Percentiles rank a stretch among this genome's conserved stretches.
Conservation (phyloP, 164 flowering plant genomes). For the Sextonia rubra region DNA sequence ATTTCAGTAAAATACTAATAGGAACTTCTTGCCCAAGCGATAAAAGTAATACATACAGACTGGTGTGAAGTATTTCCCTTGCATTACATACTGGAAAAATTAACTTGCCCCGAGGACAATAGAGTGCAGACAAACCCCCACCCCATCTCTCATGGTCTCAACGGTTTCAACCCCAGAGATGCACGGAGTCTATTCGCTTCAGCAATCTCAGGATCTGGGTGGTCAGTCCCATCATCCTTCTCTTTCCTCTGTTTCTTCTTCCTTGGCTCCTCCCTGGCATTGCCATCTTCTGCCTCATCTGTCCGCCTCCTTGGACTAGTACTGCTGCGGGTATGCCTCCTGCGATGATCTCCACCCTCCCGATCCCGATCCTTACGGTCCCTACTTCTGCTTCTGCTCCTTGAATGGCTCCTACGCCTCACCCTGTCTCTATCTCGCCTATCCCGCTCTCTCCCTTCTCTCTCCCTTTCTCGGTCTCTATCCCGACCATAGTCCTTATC, state of each 20-base stretch:
- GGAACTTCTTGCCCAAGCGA: no score
- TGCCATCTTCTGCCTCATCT: slow-evolving; percentile 35
- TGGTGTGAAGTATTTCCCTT: no score
- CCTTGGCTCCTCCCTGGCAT: slow-evolving; percentile 54
- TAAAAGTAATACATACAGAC: no score
- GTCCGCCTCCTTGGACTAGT: slow-evolving; percentile 59
- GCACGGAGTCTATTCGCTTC: slow-evolving; percentile 81
- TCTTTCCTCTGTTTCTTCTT: slow-evolving; percentile 66
- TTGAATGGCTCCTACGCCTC: slow-evolving; percentile 63
- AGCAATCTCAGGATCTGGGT: slow-evolving; percentile 95
- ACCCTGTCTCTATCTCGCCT: slow-evolving; percentile 79
- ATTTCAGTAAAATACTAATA: no score
- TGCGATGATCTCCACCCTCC: slow-evolving; percentile 54
- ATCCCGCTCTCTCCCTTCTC: slow-evolving; percentile 48
- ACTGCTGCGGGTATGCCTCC: slow-evolving; percentile 65
- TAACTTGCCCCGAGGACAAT: no score
- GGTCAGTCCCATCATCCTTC: slow-evolving; percentile 90
- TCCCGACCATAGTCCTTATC: slow-evolving; percentile 75
- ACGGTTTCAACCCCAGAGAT: slow-evolving; percentile 73
- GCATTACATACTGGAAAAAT: no score
- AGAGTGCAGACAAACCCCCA: background rate
- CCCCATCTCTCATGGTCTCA: slow-evolving; percentile 24
- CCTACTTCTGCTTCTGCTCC: slow-evolving; percentile 69
- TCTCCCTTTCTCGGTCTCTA: slow-evolving; percentile 37
- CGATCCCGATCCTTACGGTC: slow-evolving; percentile 48